A percentile compares a stretch with the other conserved stretches of the same genome.
Conservation (phyloP, 78 protist genomes). For the Dictyostelium citrinum region DNA sequence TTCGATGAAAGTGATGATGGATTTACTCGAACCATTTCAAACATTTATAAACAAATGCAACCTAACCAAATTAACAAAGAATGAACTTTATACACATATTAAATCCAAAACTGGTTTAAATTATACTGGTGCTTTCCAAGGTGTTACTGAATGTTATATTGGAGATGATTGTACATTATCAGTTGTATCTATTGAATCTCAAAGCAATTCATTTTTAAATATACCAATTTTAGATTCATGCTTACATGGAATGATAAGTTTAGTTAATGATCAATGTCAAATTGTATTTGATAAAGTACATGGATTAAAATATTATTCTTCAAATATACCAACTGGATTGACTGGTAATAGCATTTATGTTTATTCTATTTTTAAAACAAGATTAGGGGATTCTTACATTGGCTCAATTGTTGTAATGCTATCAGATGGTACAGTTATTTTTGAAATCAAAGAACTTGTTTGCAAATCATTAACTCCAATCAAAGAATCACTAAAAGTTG, state of each 20-base stretch:
- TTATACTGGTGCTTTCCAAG: neutral
- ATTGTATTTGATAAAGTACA: slow-evolving; percentile 22
- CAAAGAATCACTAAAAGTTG: neutral
- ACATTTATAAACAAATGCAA: neutral
- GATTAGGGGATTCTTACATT: neutral
- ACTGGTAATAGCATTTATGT: neutral
- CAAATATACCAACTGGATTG: neutral
- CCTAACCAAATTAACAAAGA: neutral
- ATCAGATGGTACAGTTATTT: slow-evolving; percentile 29
- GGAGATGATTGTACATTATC: slow-evolving; percentile 13
- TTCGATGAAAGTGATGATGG: slow-evolving; percentile 55
- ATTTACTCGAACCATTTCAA: neutral
- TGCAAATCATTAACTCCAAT: neutral
- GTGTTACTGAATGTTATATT: neutral
- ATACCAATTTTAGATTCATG: slow-evolving; percentile 25
- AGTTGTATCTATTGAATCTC: neutral
- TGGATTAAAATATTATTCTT: neutral
- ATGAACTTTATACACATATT: neutral
- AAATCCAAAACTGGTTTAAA: neutral
- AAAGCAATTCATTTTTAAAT: neutral
- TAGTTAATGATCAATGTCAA: neutral
- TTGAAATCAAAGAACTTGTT: neutral
- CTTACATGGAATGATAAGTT: slow-evolving; percentile 13
- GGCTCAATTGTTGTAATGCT: neutral
- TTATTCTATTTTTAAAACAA: neutral